A percentile compares a stretch with the other conserved stretches of the same genome.
phyloP scores from a whole-genome alignment of 352 stramenopile genomes.

The Phytophthora idaei region DNA sequence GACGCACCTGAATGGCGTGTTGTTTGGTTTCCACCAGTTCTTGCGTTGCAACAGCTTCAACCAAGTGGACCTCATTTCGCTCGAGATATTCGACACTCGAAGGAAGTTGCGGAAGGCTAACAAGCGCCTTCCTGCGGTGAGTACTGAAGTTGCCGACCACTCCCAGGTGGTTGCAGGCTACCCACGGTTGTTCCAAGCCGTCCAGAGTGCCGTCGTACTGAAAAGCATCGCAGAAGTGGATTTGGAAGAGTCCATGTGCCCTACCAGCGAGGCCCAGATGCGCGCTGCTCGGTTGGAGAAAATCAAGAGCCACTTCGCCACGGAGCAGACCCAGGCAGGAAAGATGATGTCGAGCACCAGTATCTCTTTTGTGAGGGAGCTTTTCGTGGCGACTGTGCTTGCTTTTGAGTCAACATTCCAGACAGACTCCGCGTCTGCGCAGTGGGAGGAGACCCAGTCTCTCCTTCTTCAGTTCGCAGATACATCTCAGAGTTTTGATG shows the following conservation, averaged over 20 bases:
- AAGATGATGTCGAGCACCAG: constrained; percentile 30
- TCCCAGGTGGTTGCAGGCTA: constrained; percentile 47
- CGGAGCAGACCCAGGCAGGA: constrained; percentile 19
- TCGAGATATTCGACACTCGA: constrained; percentile 78
- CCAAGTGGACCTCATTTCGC: constrained; percentile 67
- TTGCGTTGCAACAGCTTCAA: constrained; percentile 85
- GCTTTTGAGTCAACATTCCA: constrained; percentile 59
- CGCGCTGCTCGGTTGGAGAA: constrained; percentile 51
- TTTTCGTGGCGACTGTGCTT: constrained; percentile 59
- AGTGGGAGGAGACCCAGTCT: constrained; percentile 37
- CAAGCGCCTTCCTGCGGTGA: constrained; percentile 16
- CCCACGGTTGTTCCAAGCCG: constrained; percentile 62
- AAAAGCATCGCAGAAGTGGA: constrained; percentile 69
- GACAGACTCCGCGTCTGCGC: background rate
- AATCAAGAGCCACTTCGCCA: constrained; percentile 56
- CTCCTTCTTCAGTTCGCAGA: constrained; percentile 32
- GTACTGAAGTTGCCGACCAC: constrained; percentile 54
- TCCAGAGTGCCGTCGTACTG: constrained; percentile 59
- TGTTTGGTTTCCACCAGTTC: constrained; percentile 81
- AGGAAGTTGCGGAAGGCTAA: constrained; percentile 56
- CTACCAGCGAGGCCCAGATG: constrained; percentile 60
- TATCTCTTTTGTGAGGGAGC: constrained; percentile 42
- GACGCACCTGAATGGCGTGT: constrained; percentile 66
- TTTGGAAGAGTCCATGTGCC: constrained; percentile 59
- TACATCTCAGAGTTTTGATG: constrained; percentile 23